These are phyloP conservation scores for Didymella segeticola DNA, from an alignment of 2,329 filamentous ascomycete genomes.

Conservation along the genomic window DNA sequence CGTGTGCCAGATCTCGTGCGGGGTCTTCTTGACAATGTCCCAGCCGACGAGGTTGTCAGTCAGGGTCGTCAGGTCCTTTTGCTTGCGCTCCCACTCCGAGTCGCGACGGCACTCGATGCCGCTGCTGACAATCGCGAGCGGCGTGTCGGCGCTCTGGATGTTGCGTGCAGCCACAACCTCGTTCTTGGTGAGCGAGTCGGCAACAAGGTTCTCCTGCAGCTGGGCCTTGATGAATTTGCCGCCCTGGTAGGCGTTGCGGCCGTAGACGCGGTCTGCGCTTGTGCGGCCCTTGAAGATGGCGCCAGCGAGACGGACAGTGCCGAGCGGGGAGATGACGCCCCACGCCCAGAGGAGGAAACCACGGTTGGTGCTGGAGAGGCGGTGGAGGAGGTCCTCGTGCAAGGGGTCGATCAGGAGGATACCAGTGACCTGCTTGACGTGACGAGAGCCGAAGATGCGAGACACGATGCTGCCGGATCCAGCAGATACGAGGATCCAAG, in stretches of 20 bases:
- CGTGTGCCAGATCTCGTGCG: slow-evolving; percentile 85
- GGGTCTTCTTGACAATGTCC: slow-evolving; percentile 85
- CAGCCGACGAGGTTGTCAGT: slow-evolving; percentile 81
- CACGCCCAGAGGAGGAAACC: slow-evolving; percentile 88
- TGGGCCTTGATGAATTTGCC: slow-evolving; percentile 89
- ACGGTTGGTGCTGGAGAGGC: slow-evolving; percentile 69
- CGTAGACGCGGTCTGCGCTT: slow-evolving; percentile 84
- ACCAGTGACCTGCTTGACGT: slow-evolving; percentile 75
- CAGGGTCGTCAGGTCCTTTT: slow-evolving; percentile 81
- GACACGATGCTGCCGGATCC: slow-evolving; percentile 89
- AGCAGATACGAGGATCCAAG: slow-evolving; percentile 86
- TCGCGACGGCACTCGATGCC: slow-evolving; percentile 72
- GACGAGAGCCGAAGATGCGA: slow-evolving; percentile 87
- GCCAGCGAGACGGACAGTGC: slow-evolving; percentile 78
- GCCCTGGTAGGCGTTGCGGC: slow-evolving; percentile 76
- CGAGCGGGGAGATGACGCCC: slow-evolving; percentile 85
- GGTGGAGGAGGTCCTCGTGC: slow-evolving; percentile 82
- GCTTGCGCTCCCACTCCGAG: slow-evolving; percentile 79
- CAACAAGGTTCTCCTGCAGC: slow-evolving; percentile 90
- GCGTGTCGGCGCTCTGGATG: slow-evolving; percentile 78
- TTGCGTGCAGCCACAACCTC: slow-evolving; percentile 80
- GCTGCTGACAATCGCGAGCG: slow-evolving; percentile 82
- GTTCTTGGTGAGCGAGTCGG: slow-evolving; percentile 80
- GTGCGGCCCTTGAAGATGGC: slow-evolving; percentile 83
- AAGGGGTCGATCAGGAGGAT: slow-evolving; percentile 86